These are phyloP conservation scores for Thelephora ganbajun DNA, from an alignment of 768 basidiomycete species.

Conservation along the genomic window DNA sequence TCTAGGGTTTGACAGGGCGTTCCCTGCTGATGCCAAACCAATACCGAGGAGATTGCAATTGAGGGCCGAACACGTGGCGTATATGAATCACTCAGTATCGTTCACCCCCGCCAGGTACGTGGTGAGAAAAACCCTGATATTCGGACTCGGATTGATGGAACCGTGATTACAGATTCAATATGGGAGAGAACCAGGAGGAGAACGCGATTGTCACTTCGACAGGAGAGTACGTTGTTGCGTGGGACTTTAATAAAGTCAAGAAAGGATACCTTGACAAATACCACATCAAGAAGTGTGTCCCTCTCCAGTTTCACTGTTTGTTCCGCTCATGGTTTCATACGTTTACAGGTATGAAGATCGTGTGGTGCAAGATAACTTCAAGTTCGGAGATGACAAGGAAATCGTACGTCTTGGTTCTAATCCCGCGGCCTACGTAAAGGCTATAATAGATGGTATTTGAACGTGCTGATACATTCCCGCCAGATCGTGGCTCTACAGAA, in stretches of 20 bases:
- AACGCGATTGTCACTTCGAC: slow-evolving; percentile 93
- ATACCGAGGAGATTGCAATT: slow-evolving; percentile 80
- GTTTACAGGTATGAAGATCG: slow-evolving; percentile 61
- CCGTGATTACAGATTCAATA: slow-evolving; percentile 62
- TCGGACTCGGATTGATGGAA: slow-evolving; percentile 4
- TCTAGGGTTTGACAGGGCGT: slow-evolving; percentile 85
- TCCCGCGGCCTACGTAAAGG: neutral
- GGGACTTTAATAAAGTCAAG: slow-evolving; percentile 96
- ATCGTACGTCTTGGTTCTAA: slow-evolving; percentile 46
- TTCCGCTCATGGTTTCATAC: neutral
- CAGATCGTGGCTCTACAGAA: slow-evolving; percentile 93
- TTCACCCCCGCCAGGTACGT: slow-evolving; percentile 88
- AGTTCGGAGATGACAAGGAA: slow-evolving; percentile 92
- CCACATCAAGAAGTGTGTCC: slow-evolving; percentile 70
- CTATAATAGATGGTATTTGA: neutral
- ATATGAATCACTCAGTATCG: slow-evolving; percentile 76
- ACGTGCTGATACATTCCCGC: neutral
- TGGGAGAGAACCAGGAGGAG: slow-evolving; percentile 76
- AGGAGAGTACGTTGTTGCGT: slow-evolving; percentile 85
- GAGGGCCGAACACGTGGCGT: slow-evolving; percentile 83
- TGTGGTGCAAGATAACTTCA: slow-evolving; percentile 96
- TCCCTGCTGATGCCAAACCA: slow-evolving; percentile 91
- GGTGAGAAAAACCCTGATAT: neutral
- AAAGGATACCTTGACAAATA: slow-evolving; percentile 84
- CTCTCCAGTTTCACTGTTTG: neutral